Evolutionary conservation across 768 basidiomycete species (phyloP), one percentile per base, ranked within the genome.

Genomic region (Russula sp.): DNA sequence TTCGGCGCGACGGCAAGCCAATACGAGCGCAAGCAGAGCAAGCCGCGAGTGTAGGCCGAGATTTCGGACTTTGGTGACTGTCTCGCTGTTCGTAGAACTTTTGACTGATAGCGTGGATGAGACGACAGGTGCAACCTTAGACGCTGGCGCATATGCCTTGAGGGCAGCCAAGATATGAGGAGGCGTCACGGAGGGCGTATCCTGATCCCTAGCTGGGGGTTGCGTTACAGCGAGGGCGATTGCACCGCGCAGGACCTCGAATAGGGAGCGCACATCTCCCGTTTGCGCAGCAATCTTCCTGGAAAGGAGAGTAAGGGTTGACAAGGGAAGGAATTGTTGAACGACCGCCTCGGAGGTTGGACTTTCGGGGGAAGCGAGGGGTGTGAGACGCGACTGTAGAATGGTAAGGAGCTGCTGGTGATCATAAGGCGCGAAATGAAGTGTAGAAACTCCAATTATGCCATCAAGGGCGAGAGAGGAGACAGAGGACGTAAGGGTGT

Each of bases 401-500:
- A 94, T 88, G 9, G 80, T 75, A 41, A 85, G 80, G 9, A 95
- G 79, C 68, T 93, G 87, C 7, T 78, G 67, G 16, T 88, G 80
- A 0, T 83, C 84, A 70, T 94, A 95, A 0, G 92, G 89, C 20
- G 84, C 76, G 69, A 94, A 93, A 70, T 93, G 90, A 39, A 93
- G 73, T 1, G 90, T 92, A 29, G 76, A 73, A 25, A 87, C 81
- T 18, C 70, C 66, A 3, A 52, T 64, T 13, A 69, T 46, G 10
- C 73, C 67, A 11, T 69, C 64, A 10, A 73, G 67, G 11, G 77
- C 61, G 68, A 77, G 62, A 0, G 77, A 75, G 9, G 74, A 69
- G 14, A 68, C 67, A 0, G 84, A 78, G 3, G 84, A 79, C 1
- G 87, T 85, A 29, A 95, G 82, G 6, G 90, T 92, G 68, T 93